Percentiles rank a stretch among this genome's conserved stretches.
These are phyloP conservation scores for Blastomyces silverae DNA, from an alignment of 2,329 filamentous ascomycete genomes.

Conservation along the genomic window DNA sequence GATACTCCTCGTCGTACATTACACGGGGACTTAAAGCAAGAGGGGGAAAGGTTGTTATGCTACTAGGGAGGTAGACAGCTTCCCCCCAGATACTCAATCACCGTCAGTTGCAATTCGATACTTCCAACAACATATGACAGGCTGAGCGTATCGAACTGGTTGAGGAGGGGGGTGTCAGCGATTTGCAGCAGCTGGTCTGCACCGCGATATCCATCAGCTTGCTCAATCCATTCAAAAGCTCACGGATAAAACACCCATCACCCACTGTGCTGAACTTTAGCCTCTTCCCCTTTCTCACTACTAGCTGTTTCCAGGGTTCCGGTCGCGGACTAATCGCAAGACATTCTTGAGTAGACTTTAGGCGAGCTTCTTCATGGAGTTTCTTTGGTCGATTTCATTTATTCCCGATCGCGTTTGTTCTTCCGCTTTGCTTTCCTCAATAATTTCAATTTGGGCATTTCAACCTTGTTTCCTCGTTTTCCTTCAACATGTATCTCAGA, in stretches of 20 bases:
- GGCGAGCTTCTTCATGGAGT: conserved; percentile 26
- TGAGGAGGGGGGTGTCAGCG: no score
- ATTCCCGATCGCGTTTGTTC: background rate
- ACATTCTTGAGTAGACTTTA: conserved; percentile 27
- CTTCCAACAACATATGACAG: no score
- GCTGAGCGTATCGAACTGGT: no score
- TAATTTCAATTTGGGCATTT: background rate
- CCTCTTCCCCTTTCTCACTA: conserved; percentile 37
- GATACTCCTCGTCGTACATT: background rate
- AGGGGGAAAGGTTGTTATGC: background rate
- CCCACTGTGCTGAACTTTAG: conserved; percentile 39
- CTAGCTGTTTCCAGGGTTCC: conserved; percentile 36
- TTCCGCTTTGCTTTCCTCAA: background rate
- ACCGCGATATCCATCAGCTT: conserved; percentile 55
- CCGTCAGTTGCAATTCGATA: no score
- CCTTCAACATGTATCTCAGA: conserved; percentile 18
- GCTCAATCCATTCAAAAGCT: conserved; percentile 58
- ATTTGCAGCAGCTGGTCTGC: conserved; percentile 31
- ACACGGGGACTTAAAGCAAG: background rate
- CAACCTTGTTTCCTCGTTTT: background rate
- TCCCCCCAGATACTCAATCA: background rate
- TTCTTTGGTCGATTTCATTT: background rate
- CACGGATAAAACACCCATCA: conserved; percentile 50
- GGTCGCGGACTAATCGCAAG: conserved; percentile 37
- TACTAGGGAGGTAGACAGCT: background rate